A percentile compares a stretch with the other conserved stretches of the same genome.
Evolutionary conservation across 352 stramenopile genomes (phyloP).

Genomic region (Phytophthora foliorum): DNA sequence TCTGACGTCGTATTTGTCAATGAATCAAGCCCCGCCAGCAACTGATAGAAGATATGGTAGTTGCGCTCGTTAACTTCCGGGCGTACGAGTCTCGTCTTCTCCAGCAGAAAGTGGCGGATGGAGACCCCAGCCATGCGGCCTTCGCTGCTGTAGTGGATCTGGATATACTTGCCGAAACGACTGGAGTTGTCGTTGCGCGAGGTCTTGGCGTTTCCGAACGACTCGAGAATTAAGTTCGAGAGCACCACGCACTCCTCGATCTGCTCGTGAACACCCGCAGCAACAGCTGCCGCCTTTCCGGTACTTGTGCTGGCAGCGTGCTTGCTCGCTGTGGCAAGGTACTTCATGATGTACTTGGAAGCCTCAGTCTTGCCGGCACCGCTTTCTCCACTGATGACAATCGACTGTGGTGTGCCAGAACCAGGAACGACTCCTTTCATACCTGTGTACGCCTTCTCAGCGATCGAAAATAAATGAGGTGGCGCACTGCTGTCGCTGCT

Average conservation of each 20-base stretch:
- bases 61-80: slow-evolving; percentile 81
- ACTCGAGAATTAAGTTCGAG: slow-evolving; percentile 86
- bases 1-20: slow-evolving; percentile 26
- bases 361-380: slow-evolving; percentile 96
- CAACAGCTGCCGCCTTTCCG: slow-evolving; percentile 12
- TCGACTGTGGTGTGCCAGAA: slow-evolving; percentile 86
- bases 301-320: slow-evolving; percentile 38
- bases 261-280: slow-evolving; percentile 67
- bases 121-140: slow-evolving; percentile 79
- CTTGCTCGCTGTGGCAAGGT: slow-evolving; percentile 82
- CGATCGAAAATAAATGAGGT: slow-evolving; percentile 86
- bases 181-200: slow-evolving; percentile 92
- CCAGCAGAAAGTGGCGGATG: slow-evolving; percentile 83
- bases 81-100: slow-evolving; percentile 83
- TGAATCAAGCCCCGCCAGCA: slow-evolving; percentile 59
- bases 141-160: slow-evolving; percentile 84
- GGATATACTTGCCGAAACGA: slow-evolving; percentile 93
- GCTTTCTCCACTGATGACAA: slow-evolving; percentile 95
- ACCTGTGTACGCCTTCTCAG: slow-evolving; percentile 76
- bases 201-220: slow-evolving; percentile 89
- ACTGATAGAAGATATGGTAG: slow-evolving; percentile 89
- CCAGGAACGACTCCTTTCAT: slow-evolving; percentile 74
- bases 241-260: slow-evolving; percentile 88
- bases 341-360: slow-evolving; percentile 95
- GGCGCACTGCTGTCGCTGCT: slow-evolving; percentile 44